Base-by-base conservation (phyloP, 2,329 filamentous ascomycete genomes). In the Anthostomella pinea region DNA sequence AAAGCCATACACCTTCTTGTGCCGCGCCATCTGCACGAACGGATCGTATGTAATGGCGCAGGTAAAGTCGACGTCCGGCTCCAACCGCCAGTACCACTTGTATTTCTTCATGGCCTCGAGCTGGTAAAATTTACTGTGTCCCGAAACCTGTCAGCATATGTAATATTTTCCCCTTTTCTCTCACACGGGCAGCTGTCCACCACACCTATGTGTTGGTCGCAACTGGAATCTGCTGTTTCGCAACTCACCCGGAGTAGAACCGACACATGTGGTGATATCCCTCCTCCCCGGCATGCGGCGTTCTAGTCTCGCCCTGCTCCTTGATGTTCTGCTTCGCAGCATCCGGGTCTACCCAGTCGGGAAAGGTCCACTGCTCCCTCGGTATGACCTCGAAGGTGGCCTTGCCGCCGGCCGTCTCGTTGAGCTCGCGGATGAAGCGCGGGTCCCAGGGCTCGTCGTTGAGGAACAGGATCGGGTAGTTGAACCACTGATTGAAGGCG, bases 1-100 rank as follows among this genome's bases (percentile, higher is more conserved):
- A 48, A 60, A 70, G 18, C 67, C 67, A 41, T 70, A 70, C 14
- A 65, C 59, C 45, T 70, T 69, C 38, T 59, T 56, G 46, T 61
- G 60, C 39, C 57, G 56, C 33, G 64, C 64, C 67, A 70, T 69
- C 43, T 69, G 62, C 15, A 62, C 63, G 35, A 70, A 70, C 10
- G 67, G 67, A 46, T 70, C 67, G 53, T 70, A 70, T n/a, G 66
- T 67, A 23, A 70, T 64, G 35, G 63, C 60, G 56, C 67, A 70
- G 43, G 57, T 62, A 43, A 65, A 70, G 33, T 68, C 59, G 35
- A 69, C 64, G 34, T 68, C 63, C 14, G 67, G 66, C 39, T 70
- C 67, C 15, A 70, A 53, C 9, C 67, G 59, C 67, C 67, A 70
- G 54, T 70, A 70, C 66, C 66, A 70, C 47, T 64, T 66, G 57